These are phyloP conservation scores for Xylaria telfairii DNA, from an alignment of 495 filamentous ascomycete species.

Conservation along the genomic window DNA sequence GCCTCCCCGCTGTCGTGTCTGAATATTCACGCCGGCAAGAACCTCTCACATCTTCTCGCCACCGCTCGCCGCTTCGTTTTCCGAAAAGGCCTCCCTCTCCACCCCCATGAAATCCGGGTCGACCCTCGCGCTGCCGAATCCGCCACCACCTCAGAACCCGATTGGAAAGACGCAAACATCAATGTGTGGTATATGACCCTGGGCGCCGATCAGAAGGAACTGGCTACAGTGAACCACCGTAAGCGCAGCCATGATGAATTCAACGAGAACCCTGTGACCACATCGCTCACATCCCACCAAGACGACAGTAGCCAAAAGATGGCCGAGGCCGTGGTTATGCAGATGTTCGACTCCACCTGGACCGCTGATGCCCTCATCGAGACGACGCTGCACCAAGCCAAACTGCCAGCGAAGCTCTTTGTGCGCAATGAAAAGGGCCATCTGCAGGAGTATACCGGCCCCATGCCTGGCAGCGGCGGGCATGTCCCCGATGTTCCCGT, in stretches of 20 bases:
- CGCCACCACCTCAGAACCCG: slow-evolving; percentile 50
- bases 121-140: slow-evolving; percentile 38
- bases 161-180: slow-evolving; percentile 76
- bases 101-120: slow-evolving; percentile 65
- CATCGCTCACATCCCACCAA: slow-evolving; percentile 17
- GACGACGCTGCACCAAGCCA: slow-evolving; percentile 67
- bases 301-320: slow-evolving; percentile 56
- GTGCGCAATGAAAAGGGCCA: slow-evolving; percentile 69
- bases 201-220: slow-evolving; percentile 35
- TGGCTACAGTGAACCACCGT: slow-evolving; percentile 42
- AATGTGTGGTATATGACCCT: slow-evolving; percentile 83
- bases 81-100: slow-evolving; percentile 75
- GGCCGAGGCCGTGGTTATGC: slow-evolving; percentile 64
- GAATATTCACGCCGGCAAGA: slow-evolving; percentile 77
- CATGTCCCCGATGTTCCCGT: slow-evolving; percentile 71
- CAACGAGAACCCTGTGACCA: slow-evolving; percentile 35
- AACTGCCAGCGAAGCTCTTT: slow-evolving; percentile 72
- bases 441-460: slow-evolving; percentile 70
- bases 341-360: slow-evolving; percentile 88
- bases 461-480: slow-evolving; percentile 57
- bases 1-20: slow-evolving; percentile 45
- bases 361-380: slow-evolving; percentile 70
- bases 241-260: slow-evolving; percentile 69
- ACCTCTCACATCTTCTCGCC: slow-evolving; percentile 78
- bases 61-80: slow-evolving; percentile 90